Evolutionary conservation across 2,329 filamentous ascomycete species (phyloP), one percentile per base, ranked within the genome.

Genomic region (Chaetomium globosum): DNA sequence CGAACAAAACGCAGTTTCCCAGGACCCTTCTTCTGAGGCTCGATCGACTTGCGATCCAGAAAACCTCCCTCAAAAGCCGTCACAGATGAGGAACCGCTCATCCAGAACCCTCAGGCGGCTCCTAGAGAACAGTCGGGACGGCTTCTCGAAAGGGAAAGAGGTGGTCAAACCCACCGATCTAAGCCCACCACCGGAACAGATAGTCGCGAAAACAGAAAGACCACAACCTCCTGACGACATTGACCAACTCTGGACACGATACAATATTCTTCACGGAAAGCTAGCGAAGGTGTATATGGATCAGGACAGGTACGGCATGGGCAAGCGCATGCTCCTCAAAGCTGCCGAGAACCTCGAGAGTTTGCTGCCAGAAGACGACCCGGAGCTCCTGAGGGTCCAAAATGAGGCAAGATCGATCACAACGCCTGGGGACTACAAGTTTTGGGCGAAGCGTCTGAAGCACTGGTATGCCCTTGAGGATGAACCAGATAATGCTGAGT

Each of bases 271-370:
- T 16, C 59, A 67, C 19, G 55, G 30, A 2, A 28, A 63, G 1
- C 53, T 67, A 13, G 60, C 57, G 7, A 64, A 16, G n/a, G 66
- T 67, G 9, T 63, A 58, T 6, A 61, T 63, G 23, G 36, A 53
- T 33, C 61, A 64, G 9, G 26, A 56, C 16, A 59, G 58, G 13
- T 39, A 30, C 5, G 26, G 36, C 0, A 13, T 54, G 46, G 66
- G 56, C 4, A 59, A 59, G 8, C 16, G 49, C 8, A 33, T 66
- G 53, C 33, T 66, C 13, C 4, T 31, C 3, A 4, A 52, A 4
- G 58, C 23, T 0, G 7, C 16, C 16, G 4, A 31, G 13, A 5
- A 13, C 1, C 57, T 65, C 6, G 36, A 63, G 43, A 19, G 49
- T 21, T 1, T 28, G 31, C 19, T 39, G 21, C 8, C n/a, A 28